Percentiles rank a stretch among this genome's conserved stretches.
These are phyloP conservation scores for Macroventuria anomochaeta DNA, from an alignment of 2,329 filamentous ascomycete genomes.

Conservation along the genomic window DNA sequence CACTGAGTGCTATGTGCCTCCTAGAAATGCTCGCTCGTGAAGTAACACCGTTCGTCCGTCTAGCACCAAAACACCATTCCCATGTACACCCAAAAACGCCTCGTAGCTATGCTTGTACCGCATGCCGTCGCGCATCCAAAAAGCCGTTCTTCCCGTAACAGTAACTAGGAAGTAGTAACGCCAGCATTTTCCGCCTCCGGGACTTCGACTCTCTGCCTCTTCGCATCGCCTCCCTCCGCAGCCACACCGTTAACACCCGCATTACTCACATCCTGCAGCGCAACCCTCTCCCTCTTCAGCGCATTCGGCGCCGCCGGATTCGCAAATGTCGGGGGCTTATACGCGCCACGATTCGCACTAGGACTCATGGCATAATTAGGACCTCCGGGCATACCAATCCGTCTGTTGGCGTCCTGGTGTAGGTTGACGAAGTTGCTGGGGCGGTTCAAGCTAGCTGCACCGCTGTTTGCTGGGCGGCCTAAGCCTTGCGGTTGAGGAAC, in stretches of 20 bases:
- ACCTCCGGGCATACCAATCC: slow-evolving; percentile 58
- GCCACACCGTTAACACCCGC: slow-evolving; percentile 33
- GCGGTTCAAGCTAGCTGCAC: slow-evolving; percentile 22
- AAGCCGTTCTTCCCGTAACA: background rate
- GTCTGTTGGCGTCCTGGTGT: slow-evolving; percentile 53
- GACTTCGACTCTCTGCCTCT: slow-evolving; percentile 50
- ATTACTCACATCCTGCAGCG: slow-evolving; percentile 57
- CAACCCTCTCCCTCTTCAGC: slow-evolving; percentile 42
- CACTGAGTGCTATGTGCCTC: background rate
- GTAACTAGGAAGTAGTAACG: slow-evolving; percentile 4
- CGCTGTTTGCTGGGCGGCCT: slow-evolving; percentile 19
- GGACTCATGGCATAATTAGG: slow-evolving; percentile 49
- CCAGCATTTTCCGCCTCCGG: slow-evolving; percentile 31
- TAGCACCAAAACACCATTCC: slow-evolving; percentile 4
- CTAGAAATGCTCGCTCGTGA: slow-evolving; percentile 12
- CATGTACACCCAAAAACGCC: slow-evolving; percentile 10
- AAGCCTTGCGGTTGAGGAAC: slow-evolving; percentile 21
- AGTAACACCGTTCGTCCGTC: background rate
- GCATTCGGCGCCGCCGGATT: slow-evolving; percentile 24
- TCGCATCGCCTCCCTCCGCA: slow-evolving; percentile 46
- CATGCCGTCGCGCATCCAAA: background rate
- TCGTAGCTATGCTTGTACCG: background rate
- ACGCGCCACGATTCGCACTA: slow-evolving; percentile 52
- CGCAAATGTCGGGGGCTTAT: slow-evolving; percentile 52
- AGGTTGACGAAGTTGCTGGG: slow-evolving; percentile 56